Base-by-base conservation (phyloP, 2,329 filamentous ascomycete genomes). In the Emergomyces africanus region DNA sequence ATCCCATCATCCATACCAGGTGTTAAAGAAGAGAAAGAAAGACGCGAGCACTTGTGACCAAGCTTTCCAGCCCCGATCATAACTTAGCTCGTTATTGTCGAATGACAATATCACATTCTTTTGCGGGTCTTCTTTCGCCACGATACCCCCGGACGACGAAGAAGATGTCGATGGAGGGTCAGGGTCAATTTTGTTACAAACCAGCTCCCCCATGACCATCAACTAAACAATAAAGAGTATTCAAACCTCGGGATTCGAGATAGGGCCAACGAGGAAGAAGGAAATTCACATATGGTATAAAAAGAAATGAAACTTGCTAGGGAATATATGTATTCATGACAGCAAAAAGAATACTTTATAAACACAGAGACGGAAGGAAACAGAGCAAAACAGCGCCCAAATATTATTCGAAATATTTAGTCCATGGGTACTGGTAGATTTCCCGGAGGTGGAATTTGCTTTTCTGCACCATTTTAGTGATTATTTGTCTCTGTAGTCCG, bases 1-100 rank as follows among this genome's bases (percentile, higher is more conserved):
- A 35, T 30, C 30, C 18, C 10, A 20, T 42, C 30, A 39, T 35
- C 57, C 20, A 37, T 73, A 76, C 76, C 77, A 79, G 64, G 75
- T 77, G 62, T 78, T 78, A 62, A 79, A 77, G 61, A 77, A 77
- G 6, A 77, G 63, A 54, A 77, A 73, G 60, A 75, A 78, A 1
- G 76, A 73, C 1, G 74, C 75, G 10, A 75, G 42, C 6, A 78
- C 76, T 64, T 79, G 77, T 33, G 74, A 66, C 77, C 77, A 79
- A 57, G 75, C 70, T 18, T 61, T 61, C 15, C 73, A 63, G 44
- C 62, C 62, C 42, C 41, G 57, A 35, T 64, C 63, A 28, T 60
- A 63, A 10, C 54, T 57, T 14, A 62, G 41, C 37, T 58, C 58
- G 5, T 60, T 58, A 48, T 62, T 55, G n/a, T 60, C 55, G 30